Base-by-base conservation (phyloP, 305 asterid genomes). In the Petunia hybrid region DNA sequence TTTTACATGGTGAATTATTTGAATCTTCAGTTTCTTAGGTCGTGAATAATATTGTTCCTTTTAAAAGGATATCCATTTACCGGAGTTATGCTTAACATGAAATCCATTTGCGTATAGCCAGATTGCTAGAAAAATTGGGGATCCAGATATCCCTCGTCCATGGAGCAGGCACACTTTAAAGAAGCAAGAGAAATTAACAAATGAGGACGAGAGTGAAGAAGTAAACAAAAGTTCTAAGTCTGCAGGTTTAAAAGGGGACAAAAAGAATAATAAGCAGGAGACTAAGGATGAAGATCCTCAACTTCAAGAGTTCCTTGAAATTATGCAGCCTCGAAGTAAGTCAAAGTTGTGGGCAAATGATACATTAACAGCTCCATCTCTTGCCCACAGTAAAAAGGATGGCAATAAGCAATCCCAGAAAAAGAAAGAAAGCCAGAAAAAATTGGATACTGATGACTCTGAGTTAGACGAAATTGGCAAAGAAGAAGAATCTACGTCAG, bases 271-370 rank as follows among this genome's bases (percentile, higher is more conserved):
- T 66, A 85, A 89, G 81, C 88, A 85, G 82, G 92, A 80, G 75
- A 89, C 79, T 83, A 89, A 83, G 75, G 85, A 77, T 81, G 89
- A 88, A 75, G 98, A 94, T 74, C 98, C 94, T 80, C 89, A 87
- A 65, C 91, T 93, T 80, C 91, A 90, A 83, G 99, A 96, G 87
- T 94, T 91, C 86, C 94, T 96, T 85, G 88, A 93, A 87, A 91
- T 96, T 80, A 92, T 91, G 98, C 91, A 92, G 84, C 93, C 86
- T 42, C 92, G 94, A 82, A 89, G 93, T 79, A 94, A 85, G 87
- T 90, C 99, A 79, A 92, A 96, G 85, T 61, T 96, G 89, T 96
- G 99, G 99, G 97, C 93, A 62, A 94, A 96, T 79, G 99, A 94
- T 90, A 80, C 98, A 55, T 78, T 86, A 60, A 81, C 87, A 76